These are phyloP conservation scores for Leccinum olivaceoglutinosum DNA, from an alignment of 1,284 basidiomycete genomes.

Conservation along the genomic window DNA sequence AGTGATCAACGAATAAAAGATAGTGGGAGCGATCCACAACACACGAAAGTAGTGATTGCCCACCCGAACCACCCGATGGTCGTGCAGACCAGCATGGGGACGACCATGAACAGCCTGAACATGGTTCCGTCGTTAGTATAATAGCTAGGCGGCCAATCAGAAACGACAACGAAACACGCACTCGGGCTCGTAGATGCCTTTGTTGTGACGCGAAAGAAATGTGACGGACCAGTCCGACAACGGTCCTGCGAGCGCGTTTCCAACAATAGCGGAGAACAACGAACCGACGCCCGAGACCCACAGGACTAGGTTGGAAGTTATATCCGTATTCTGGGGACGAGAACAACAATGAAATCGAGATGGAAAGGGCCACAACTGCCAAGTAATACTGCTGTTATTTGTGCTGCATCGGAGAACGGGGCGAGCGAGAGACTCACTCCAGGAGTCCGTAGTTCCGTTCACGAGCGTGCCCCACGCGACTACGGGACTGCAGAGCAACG, in stretches of 20 bases:
- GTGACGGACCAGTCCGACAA: constrained; percentile 1
- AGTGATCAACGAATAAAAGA: constrained; percentile 1
- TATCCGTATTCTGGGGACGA: constrained; percentile 1
- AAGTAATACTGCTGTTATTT: background rate
- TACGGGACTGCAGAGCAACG: background rate
- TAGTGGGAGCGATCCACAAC: constrained; percentile 1
- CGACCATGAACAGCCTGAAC: constrained; percentile 1
- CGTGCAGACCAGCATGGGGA: background rate
- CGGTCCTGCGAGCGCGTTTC: background rate
- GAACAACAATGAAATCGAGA: background rate
- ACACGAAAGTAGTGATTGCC: background rate
- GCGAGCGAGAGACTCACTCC: background rate
- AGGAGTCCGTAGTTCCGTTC: background rate
- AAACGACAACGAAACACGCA: background rate
- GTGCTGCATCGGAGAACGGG: background rate
- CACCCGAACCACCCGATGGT: constrained; percentile 1
- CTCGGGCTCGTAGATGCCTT: constrained; percentile 1
- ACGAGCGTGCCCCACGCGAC: background rate
- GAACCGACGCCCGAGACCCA: background rate
- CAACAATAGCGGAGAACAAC: background rate
- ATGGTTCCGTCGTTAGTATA: background rate
- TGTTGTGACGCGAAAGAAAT: background rate
- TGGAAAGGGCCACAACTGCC: background rate
- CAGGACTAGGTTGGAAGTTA: background rate
- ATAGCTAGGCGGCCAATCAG: background rate